Percentiles rank a stretch among this genome's conserved stretches.
phyloP scores from a whole-genome alignment of 225 moss, liverwort and hornwort genomes.

The Anthoceros angustus region DNA sequence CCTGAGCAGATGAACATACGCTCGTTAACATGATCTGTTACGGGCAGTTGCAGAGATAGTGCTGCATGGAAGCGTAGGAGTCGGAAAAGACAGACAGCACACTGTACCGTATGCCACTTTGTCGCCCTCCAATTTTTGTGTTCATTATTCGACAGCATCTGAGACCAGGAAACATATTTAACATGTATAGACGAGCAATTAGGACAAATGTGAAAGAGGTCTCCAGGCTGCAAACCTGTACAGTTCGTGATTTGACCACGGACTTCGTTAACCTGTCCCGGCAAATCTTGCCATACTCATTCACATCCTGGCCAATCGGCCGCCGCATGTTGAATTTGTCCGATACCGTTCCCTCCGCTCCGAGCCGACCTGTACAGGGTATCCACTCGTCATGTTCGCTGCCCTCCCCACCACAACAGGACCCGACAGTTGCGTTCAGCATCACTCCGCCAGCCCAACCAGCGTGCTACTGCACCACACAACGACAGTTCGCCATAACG shows the following conservation, averaged over 20 bases:
- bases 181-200: no score
- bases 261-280: slow-evolving; percentile 80
- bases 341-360: slow-evolving; percentile 97
- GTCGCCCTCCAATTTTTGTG: no score
- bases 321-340: slow-evolving; percentile 96
- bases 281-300: slow-evolving; percentile 86
- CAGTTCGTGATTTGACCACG: slow-evolving; percentile 79
- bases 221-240: slow-evolving; percentile 36
- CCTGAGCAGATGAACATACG: no score
- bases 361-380: slow-evolving; percentile 95
- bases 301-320: slow-evolving; percentile 73
- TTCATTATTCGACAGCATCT: no score
- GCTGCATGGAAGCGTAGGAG: no score
- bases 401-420: slow-evolving; percentile 38
- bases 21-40: no score
- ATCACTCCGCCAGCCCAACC: slow-evolving; percentile 59
- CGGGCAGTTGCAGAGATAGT: no score
- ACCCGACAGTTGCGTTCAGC: not conserved
- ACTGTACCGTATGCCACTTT: no score
- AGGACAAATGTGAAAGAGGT: no score
- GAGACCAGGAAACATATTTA: no score
- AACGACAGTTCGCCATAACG: not conserved
- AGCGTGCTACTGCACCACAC: not conserved
- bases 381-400: slow-evolving; percentile 74
- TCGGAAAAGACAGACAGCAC: no score